Conservation (phyloP, 164 flowering plant species). For the Amborella trichopoda region DNA sequence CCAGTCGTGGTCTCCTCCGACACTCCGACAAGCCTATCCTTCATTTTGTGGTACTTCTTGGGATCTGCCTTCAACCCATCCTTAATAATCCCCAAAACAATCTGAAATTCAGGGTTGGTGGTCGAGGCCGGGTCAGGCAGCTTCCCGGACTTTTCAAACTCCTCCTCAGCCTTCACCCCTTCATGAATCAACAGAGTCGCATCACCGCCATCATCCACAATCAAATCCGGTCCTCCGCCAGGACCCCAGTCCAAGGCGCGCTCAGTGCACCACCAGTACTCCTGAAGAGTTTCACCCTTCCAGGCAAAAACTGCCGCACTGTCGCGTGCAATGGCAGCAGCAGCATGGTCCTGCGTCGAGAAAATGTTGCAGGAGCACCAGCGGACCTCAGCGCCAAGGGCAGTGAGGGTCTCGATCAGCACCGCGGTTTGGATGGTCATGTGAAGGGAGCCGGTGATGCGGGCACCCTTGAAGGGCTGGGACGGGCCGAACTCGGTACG, state of each 20-base stretch:
- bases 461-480: slow-evolving; percentile 18
- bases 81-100: slow-evolving; percentile 20
- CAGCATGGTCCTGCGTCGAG: slow-evolving; percentile 22
- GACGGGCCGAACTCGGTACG: slow-evolving; percentile 17
- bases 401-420: slow-evolving; percentile 24
- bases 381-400: slow-evolving; percentile 22
- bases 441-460: slow-evolving; percentile 22
- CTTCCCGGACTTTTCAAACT: slow-evolving; percentile 14
- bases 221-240: slow-evolving; percentile 22
- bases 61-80: slow-evolving; percentile 28
- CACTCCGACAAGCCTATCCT: slow-evolving; percentile 24
- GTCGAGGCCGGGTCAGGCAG: slow-evolving; percentile 30
- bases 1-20: slow-evolving; percentile 31
- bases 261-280: slow-evolving; percentile 34
- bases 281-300: slow-evolving; percentile 20
- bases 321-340: slow-evolving; percentile 25
- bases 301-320: slow-evolving; percentile 21
- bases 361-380: slow-evolving; percentile 29
- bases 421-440: slow-evolving; percentile 27
- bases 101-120: slow-evolving; percentile 33
- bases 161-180: slow-evolving; percentile 24
- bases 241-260: slow-evolving; percentile 25
- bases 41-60: slow-evolving; percentile 23
- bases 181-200: slow-evolving; percentile 20
- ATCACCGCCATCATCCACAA: slow-evolving; percentile 26